Base-by-base conservation (phyloP, 2,329 filamentous ascomycete species). In the Eurotiales sp. region DNA sequence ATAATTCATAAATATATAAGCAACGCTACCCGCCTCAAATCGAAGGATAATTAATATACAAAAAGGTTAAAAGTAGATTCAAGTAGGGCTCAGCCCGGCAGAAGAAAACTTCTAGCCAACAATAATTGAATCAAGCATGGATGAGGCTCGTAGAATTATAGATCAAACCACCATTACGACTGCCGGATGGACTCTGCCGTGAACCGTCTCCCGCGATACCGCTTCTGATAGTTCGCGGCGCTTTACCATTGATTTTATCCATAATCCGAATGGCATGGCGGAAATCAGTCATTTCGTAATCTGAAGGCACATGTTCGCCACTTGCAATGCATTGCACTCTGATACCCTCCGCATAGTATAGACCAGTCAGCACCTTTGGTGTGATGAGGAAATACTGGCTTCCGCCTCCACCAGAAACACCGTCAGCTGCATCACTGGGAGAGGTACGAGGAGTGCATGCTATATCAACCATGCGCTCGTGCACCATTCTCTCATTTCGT, bases 391-490 rank as follows among this genome's bases (percentile, higher is more conserved):
- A 99, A 73, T 99, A 99, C 73, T 86, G 83, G 42, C 78, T 79
- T 21, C 79, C 79, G n/a, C 72, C 64, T 15, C 61, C 57, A 14
- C 63, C 64, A n/a, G 61, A 61, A 22, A 59, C 56, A 27, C 57
- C 53, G n/a, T 62, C 62, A 30, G 57, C 56, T 34, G 55, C 51
- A 30, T 87, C 85, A 58, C 83, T 82, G 8, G 67, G 59, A 12
- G 48, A 27, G 12, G 49, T 51, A 14, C 52, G 52, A 30, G 52
- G 41, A 17, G 53, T 67, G 69, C 93, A 97, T 39, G 93, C 93
- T 65, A 99, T 96, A 64, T 96, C 90, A 8, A 99, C 93, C 87
- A 99, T 95, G 57, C 93, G 88, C 66, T 92, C 90, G 72, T 99
- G 93, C 14, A 99, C 91, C 83, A 96, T 95, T 60, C 93, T 88